Conservation (phyloP, 352 stramenopile genomes). For the Lagenidium giganteum region DNA sequence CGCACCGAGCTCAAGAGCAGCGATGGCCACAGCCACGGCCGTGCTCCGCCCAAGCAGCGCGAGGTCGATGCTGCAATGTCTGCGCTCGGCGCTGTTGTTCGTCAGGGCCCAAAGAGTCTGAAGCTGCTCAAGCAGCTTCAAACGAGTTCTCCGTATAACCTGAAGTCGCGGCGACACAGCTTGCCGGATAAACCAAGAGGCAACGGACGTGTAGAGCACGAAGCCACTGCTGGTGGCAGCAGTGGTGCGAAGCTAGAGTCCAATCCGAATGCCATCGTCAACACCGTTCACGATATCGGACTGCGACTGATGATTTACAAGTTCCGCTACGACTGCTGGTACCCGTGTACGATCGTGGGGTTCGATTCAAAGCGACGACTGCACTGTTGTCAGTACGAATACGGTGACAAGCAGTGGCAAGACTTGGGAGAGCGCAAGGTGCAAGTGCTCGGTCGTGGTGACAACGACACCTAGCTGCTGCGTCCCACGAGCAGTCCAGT, state of each 20-base stretch:
- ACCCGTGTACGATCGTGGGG: slow-evolving; percentile 69
- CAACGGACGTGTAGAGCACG: neutral
- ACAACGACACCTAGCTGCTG: neutral
- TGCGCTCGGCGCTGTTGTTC: too few species aligned
- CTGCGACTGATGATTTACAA: slow-evolving; percentile 63
- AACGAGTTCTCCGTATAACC: slow-evolving; percentile 49
- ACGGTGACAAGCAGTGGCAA: slow-evolving; percentile 80
- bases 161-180: too few species aligned
- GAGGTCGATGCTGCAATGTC: too few species aligned
- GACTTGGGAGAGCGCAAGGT: slow-evolving; percentile 43
- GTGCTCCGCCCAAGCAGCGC: too few species aligned
- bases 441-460: slow-evolving; percentile 30
- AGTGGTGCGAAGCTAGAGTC: too few species aligned
- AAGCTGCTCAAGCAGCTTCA: slow-evolving; percentile 63
- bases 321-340: slow-evolving; percentile 81
- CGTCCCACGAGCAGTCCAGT: too few species aligned
- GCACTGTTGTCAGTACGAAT: slow-evolving; percentile 80
- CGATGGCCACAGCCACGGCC: too few species aligned
- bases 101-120: slow-evolving; percentile 58
- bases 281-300: slow-evolving; percentile 61
- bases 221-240: neutral
- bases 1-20: too few species aligned
- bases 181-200: too few species aligned
- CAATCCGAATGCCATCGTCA: slow-evolving; percentile 18
- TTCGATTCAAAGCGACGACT: slow-evolving; percentile 65